Percentiles rank a stretch among this genome's conserved stretches.
Conservation (phyloP, 768 basidiomycete genomes). For the Mrakia gelida region DNA sequence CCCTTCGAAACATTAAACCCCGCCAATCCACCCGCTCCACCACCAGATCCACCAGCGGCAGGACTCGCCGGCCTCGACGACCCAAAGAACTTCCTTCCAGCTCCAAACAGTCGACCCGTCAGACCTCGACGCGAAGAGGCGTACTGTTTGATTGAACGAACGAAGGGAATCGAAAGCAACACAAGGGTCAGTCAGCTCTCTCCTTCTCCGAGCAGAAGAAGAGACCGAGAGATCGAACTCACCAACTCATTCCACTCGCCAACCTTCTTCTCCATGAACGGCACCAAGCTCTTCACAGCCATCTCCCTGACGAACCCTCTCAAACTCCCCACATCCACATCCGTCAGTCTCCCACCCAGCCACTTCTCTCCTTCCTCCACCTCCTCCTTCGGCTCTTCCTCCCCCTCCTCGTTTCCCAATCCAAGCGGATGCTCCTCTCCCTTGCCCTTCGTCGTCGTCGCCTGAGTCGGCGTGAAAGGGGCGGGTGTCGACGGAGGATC, state of each 20-base stretch:
- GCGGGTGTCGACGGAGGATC: background rate
- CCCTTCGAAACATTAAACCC: conserved; percentile 45
- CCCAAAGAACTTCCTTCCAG: conserved; percentile 48
- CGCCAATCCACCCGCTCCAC: conserved; percentile 14
- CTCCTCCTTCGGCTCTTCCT: background rate
- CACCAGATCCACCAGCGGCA: conserved; percentile 29
- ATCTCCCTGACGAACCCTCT: conserved; percentile 81
- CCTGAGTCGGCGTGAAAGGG: background rate
- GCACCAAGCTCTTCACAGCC: conserved; percentile 78
- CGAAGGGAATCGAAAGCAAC: background rate
- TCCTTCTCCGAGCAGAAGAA: conserved; percentile 52
- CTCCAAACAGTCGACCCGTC: conserved; percentile 47
- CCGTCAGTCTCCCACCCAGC: conserved; percentile 48
- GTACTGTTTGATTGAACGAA: conserved; percentile 34
- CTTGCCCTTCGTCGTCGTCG: background rate
- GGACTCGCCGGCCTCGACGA: conserved; percentile 38
- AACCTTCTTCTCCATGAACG: conserved; percentile 95
- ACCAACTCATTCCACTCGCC: conserved; percentile 90
- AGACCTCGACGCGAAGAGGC: conserved; percentile 38
- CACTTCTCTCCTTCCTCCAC: background rate
- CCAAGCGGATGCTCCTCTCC: background rate
- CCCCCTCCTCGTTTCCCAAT: background rate
- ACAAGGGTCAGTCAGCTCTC: conserved; percentile 37
- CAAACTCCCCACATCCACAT: conserved; percentile 68
- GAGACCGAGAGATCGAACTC: conserved; percentile 54